Evolutionary conservation across 2,329 filamentous ascomycete genomes (phyloP).

Genomic region (Epichloe baconii): DNA sequence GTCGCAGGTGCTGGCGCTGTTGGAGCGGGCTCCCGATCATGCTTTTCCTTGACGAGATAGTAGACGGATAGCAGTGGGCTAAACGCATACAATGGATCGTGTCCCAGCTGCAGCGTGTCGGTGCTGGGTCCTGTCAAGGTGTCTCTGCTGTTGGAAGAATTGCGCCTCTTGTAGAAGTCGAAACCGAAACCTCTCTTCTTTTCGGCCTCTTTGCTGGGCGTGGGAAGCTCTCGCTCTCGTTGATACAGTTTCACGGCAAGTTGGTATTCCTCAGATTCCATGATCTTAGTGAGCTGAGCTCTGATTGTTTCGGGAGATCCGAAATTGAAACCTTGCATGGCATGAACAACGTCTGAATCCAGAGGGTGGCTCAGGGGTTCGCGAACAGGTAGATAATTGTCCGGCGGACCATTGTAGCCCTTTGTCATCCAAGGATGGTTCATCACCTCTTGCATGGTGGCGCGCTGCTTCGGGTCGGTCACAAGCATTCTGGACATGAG

Average conservation of each 20-base stretch:
- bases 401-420: constrained; percentile 72
- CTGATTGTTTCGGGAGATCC: constrained; percentile 75
- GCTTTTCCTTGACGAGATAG: constrained; percentile 90
- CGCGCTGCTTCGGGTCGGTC: constrained; percentile 78
- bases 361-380: constrained; percentile 79
- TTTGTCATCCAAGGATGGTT: constrained; percentile 93
- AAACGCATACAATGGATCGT: constrained; percentile 85
- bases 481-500: constrained; percentile 92
- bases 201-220: constrained; percentile 51
- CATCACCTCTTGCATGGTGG: constrained; percentile 84
- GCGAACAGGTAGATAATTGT: constrained; percentile 74
- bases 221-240: constrained; percentile 50
- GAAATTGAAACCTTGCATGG: constrained; percentile 98
- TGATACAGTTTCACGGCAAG: constrained; percentile 61
- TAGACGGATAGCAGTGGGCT: constrained; percentile 89
- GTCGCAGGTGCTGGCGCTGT: constrained; percentile 36
- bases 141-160: constrained; percentile 78
- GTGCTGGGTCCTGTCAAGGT: constrained; percentile 73
- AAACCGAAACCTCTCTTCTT: constrained; percentile 80
- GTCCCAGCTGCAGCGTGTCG: constrained; percentile 70
- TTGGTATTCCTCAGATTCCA: constrained; percentile 91
- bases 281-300: constrained; percentile 66
- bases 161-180: constrained; percentile 92
- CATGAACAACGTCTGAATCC: constrained; percentile 70
- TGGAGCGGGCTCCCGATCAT: constrained; percentile 54